Evolutionary conservation across 306 rosid genomes (phyloP).

Genomic region (Alnus rubra): DNA sequence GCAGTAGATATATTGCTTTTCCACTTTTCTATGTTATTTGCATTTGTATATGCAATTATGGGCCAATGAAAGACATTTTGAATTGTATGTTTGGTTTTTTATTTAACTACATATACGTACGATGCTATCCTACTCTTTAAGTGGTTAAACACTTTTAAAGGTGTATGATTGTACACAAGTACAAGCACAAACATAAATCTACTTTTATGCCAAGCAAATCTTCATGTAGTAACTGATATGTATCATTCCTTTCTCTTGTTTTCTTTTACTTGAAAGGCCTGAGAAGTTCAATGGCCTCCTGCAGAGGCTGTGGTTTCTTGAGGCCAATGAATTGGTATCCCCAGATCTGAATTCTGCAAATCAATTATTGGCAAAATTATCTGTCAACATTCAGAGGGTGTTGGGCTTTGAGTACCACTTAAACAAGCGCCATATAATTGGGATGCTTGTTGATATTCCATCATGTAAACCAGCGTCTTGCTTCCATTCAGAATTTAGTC

Average conservation of each 20-base stretch:
- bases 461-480: conserved; percentile 39
- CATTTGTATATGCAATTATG: conserved; percentile 1
- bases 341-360: conserved; percentile 46
- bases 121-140: neutral
- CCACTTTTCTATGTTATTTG: neutral
- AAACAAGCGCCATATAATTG: conserved; percentile 47
- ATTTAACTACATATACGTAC: neutral
- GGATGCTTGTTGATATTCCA: conserved; percentile 49
- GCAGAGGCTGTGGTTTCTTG: conserved; percentile 58
- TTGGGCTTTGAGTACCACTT: conserved; percentile 42
- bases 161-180: neutral
- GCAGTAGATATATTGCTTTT: neutral
- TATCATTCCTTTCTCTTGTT: conserved; percentile 20
- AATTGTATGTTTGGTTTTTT: conserved; percentile 7
- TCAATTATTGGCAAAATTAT: conserved; percentile 48
- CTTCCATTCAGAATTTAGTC: conserved; percentile 42
- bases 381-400: conserved; percentile 53
- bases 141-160: neutral
- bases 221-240: conserved; percentile 31
- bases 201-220: conserved; percentile 15
- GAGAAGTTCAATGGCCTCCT: conserved; percentile 67
- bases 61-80: neutral
- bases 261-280: conserved; percentile 53
- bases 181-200: conserved; percentile 10
- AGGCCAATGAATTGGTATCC: conserved; percentile 51